Percentiles rank a stretch among this genome's conserved stretches.
Evolutionary conservation across 2,329 filamentous ascomycete species (phyloP).

Genomic region (Escovopsis sp.): DNA sequence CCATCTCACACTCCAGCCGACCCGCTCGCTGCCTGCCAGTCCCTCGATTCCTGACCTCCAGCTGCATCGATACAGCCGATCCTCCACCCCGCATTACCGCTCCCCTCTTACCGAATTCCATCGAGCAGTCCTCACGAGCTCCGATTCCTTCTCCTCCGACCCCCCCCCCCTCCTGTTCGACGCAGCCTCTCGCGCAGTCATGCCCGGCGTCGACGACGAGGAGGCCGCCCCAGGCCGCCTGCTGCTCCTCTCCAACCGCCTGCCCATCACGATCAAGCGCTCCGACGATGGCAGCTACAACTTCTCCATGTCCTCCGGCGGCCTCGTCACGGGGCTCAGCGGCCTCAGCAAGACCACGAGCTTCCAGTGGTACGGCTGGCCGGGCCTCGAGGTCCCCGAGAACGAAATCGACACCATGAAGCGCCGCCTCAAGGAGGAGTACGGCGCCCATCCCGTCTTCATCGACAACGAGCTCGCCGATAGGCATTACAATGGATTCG

Average conservation of each 20-base stretch:
- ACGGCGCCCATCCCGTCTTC: constrained; percentile 82
- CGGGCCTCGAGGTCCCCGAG: constrained; percentile 80
- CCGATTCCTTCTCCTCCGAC: background rate
- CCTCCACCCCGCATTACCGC: background rate
- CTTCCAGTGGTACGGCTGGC: constrained; percentile 99
- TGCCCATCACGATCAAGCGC: constrained; percentile 93
- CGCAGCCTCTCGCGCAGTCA: background rate
- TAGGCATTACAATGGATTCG: constrained; percentile 94
- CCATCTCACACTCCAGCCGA: too few relatives aligned
- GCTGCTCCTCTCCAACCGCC: constrained; percentile 81
- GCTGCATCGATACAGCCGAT: background rate
- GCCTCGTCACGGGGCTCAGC: constrained; percentile 83
- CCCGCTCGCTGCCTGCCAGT: too few relatives aligned
- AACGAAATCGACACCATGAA: constrained; percentile 61
- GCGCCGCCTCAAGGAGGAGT: constrained; percentile 68
- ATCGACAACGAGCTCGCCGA: constrained; percentile 88
- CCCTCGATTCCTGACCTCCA: too few relatives aligned
- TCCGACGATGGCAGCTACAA: constrained; percentile 81
- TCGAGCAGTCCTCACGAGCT: too few relatives aligned
- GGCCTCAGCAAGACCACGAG: constrained; percentile 83
- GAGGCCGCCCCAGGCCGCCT: constrained; percentile 35
- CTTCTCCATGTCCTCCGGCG: constrained; percentile 94
- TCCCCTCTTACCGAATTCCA: background rate
- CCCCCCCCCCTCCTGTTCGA: background rate
- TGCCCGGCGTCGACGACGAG: constrained; percentile 20